These are phyloP conservation scores for Jacaranda copaia DNA, from an alignment of 257 asterid species.

Conservation along the genomic window DNA sequence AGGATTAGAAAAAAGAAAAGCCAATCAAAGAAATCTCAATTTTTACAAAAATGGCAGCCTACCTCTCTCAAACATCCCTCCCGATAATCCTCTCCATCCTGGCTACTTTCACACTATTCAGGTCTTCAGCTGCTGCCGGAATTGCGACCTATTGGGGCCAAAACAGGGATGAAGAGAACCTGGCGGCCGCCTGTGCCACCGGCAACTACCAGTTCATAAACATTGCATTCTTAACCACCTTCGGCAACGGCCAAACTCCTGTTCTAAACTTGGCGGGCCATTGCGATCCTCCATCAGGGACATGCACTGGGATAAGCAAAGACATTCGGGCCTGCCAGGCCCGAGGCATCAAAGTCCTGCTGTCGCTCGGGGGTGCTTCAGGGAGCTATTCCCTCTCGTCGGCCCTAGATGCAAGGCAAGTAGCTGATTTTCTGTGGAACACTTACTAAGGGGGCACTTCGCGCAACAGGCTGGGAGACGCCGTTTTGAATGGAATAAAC, in stretches of 20 bases:
- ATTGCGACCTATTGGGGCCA: conserved; percentile 78
- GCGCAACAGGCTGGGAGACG: conserved; percentile 47
- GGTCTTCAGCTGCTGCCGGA: conserved; percentile 37
- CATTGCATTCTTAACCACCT: conserved; percentile 55
- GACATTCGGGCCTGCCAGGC: conserved; percentile 47
- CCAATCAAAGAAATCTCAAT: neutral
- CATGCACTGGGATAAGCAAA: conserved; percentile 37
- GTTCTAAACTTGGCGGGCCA: conserved; percentile 70
- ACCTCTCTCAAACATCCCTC: conserved; percentile 16
- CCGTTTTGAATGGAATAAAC: conserved; percentile 48
- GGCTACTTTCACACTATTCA: neutral
- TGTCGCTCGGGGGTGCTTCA: conserved; percentile 51
- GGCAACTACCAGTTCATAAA: conserved; percentile 51
- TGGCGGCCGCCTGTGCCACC: conserved; percentile 57
- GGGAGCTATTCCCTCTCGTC: conserved; percentile 57
- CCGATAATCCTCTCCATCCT: conserved; percentile 20
- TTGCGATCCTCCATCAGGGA: conserved; percentile 40
- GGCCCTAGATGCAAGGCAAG: conserved; percentile 48
- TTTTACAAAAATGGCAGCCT: conserved; percentile 31
- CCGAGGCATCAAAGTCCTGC: conserved; percentile 43
- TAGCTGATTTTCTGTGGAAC: conserved; percentile 60
- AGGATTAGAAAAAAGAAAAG: neutral
- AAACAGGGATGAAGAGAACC: conserved; percentile 54
- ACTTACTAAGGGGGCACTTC: conserved; percentile 37
- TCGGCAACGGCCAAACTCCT: conserved; percentile 61